Percentiles rank a stretch among this genome's conserved stretches.
These are phyloP conservation scores for Oryza rufipogon DNA, from an alignment of 176 grass and related monocot species.

Conservation along the genomic window DNA sequence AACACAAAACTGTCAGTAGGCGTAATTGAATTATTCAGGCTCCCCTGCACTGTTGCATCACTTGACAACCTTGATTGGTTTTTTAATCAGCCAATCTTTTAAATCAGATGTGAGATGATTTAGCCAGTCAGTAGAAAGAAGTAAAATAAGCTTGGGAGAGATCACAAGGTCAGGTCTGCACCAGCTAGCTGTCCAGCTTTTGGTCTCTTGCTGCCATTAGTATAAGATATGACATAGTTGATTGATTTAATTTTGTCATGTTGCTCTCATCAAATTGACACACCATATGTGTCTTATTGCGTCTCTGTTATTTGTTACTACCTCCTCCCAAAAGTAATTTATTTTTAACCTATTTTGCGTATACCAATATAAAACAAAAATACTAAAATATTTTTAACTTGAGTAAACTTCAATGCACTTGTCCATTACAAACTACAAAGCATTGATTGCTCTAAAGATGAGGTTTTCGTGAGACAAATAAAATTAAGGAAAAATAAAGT, in stretches of 20 bases:
- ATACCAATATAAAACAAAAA: too few species aligned
- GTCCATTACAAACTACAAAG: too few species aligned
- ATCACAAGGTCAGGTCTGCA: conserved; percentile 30
- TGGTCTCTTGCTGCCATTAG: not conserved
- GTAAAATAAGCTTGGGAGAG: conserved; percentile 20
- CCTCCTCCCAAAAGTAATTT: too few species aligned
- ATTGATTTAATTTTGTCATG: not conserved
- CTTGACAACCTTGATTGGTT: conserved; percentile 28
- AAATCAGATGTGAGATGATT: conserved; percentile 39
- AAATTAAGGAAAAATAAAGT: too few species aligned
- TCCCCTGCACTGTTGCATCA: conserved; percentile 31
- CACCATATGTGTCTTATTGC: not conserved
- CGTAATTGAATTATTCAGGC: conserved; percentile 26
- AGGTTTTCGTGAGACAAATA: too few species aligned
- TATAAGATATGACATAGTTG: conserved; percentile 3
- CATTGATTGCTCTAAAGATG: too few species aligned
- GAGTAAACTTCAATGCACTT: too few species aligned
- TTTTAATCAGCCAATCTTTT: conserved; percentile 41
- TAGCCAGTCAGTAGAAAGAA: not conserved
- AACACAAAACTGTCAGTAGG: conserved; percentile 10
- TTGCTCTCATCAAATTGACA: not conserved
- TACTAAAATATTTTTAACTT: too few species aligned
- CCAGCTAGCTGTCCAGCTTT: conserved; percentile 29
- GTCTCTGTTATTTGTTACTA: not conserved
- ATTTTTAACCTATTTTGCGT: too few species aligned